Evolutionary conservation across 768 basidiomycete species (phyloP), one percentile per base, ranked within the genome.

Genomic region (Cyathus striatus): DNA sequence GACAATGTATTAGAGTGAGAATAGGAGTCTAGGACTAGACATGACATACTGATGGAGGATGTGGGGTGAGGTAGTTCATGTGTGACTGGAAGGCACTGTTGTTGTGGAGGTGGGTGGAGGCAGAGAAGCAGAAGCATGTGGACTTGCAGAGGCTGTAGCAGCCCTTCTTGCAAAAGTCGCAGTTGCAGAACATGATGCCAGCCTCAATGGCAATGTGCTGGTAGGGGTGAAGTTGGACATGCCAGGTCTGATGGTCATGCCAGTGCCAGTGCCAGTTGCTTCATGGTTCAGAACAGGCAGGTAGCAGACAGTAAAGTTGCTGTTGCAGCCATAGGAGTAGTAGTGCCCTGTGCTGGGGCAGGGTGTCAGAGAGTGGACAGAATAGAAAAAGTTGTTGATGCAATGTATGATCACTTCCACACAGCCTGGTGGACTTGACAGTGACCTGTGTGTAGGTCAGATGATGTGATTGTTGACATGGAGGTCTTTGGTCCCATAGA

Each of bases 231-330:
- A 66, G 55, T 75, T 55, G 49, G 68, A 73, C 33, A 84, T 83
- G 14, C 81, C 80, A 12, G 83, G 75, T 9, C 88, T 86, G 44
- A 95, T 72, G n/a, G 90, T n/a, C n/a, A n/a, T n/a, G n/a, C n/a
- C 83, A 43, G 85, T 83, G 55, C 96, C 70, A 55, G 89, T 63
- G 24, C 93, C 94, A n/a, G 89, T 80, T 0, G 92, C 76, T 70
- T 97, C 94, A 63, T 97, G 94, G 20, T 95, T 94, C 23, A 98
- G 84, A 35, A 93, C 85, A 45, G 97, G 79, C 3, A 93, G 93
- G 4, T 80, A 72, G 47, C 80, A 85, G 48, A 96, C 73, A 40
- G 81, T 83, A 65, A 94, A 96, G 61, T 91, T 90, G 38, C 93
- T 94, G 61, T 96, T 98, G 33, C 90, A 79, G 17, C 87, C 92